Evolutionary conservation across 108 stramenopile species (phyloP), one percentile per base, ranked within the genome.

Genomic region (Pseudonitzschia multistriata): DNA sequence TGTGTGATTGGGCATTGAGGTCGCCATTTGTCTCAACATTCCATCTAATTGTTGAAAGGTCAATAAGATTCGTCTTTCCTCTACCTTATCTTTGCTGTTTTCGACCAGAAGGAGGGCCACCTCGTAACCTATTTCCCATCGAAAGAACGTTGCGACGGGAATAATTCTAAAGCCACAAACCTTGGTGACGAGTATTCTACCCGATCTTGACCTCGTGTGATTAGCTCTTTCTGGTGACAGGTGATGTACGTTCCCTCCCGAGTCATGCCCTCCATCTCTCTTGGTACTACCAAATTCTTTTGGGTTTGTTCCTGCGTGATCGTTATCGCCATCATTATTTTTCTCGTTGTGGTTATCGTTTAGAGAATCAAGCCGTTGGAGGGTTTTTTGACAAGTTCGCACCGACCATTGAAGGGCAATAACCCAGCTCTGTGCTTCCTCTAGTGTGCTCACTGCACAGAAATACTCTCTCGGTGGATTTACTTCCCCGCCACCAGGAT

Each of bases 401-500:
- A 85, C 80, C 5, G 92, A 88, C 92, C 92, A 94, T 54, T 86
- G 80, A 68, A 94, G 70, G 36, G 88, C 93, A 15, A 85, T 83
- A 21, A 94, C 89, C 93, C 93, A 94, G 19, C 75, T 79, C 50
- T 90, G 87, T 25, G 89, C 89, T 66, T 90, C 93, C 73, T 83
- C 85, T 24, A 85, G 64, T 13, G 87, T 87, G 24, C 74, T 67
- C n/a, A 94, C 93, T 10, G 85, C 83, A 83, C 92, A 94, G 48
- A 91, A 79, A 72, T 88, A 91, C 62, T 94, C 92, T 54, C 92
- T 50, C 0, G 75, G 74, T 49, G 70, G 62, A 53, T 67, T 67
- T 6, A 65, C 24, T 57, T 75, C 74, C 5, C 33, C 28, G 13
- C 17, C 36, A 8, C 61, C 70, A 4, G 57, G 33, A 6, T 59